Percentiles rank a stretch among this genome's conserved stretches.
Conservation (phyloP, 2,329 filamentous ascomycete genomes). For the Trichoderma simmonsii region DNA sequence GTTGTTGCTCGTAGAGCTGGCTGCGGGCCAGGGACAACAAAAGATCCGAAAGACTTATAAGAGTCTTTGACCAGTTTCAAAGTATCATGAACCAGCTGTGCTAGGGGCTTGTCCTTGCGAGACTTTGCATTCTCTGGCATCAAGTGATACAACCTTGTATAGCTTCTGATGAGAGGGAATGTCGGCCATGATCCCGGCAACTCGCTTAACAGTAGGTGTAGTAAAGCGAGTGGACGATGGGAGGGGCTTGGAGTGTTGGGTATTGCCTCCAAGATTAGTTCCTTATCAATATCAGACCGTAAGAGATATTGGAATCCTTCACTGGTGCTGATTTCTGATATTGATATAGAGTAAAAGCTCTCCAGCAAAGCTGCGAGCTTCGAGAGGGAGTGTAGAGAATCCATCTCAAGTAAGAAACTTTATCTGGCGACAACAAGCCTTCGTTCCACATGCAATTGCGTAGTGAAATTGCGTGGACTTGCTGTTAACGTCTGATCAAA, state of each 20-base stretch:
- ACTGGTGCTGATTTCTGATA: slow-evolving; percentile 22
- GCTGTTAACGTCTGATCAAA: background rate
- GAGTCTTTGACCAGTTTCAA: slow-evolving; percentile 28
- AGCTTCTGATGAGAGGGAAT: slow-evolving; percentile 32
- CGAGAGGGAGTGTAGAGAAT: background rate
- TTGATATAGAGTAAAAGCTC: slow-evolving; percentile 23
- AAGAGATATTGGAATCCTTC: slow-evolving; percentile 17
- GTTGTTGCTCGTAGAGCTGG: slow-evolving; percentile 31
- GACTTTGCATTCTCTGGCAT: slow-evolving; percentile 37
- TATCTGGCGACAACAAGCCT: background rate
- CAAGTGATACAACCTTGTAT: slow-evolving; percentile 35
- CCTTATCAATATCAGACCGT: slow-evolving; percentile 20
- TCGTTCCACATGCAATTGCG: background rate
- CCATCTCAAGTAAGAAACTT: slow-evolving; percentile 17
- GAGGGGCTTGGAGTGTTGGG: slow-evolving; percentile 22
- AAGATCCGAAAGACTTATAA: slow-evolving; percentile 40
- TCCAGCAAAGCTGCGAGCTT: slow-evolving; percentile 20
- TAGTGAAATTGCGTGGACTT: background rate
- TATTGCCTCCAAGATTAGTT: slow-evolving; percentile 25
- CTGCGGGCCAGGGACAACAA: slow-evolving; percentile 27
- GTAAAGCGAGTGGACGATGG: slow-evolving; percentile 27
- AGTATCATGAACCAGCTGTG: slow-evolving; percentile 23
- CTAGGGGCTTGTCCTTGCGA: slow-evolving; percentile 20
- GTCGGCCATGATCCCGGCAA: slow-evolving; percentile 30
- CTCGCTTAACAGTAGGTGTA: slow-evolving; percentile 27